Base-by-base conservation (phyloP, 768 basidiomycete genomes). In the Mycena rebaudengoi region DNA sequence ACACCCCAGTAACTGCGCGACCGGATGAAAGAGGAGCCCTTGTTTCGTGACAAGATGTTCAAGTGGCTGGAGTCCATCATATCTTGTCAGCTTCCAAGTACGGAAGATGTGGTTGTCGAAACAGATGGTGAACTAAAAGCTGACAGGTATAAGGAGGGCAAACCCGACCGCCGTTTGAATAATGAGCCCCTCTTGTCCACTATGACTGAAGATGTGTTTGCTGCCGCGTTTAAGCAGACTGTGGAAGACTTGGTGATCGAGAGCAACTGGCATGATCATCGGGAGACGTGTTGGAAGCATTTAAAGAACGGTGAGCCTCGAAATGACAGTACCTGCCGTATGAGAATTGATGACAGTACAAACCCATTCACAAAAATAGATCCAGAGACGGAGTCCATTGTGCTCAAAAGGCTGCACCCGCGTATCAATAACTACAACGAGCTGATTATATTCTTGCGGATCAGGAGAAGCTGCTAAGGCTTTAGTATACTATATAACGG, bases 401-500 rank as follows among this genome's bases (percentile, higher is more conserved):
- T n/a, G n/a, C n/a, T n/a, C n/a, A n/a, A n/a, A n/a, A n/a, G n/a
- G n/a, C n/a, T n/a, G n/a, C n/a, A n/a, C n/a, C n/a, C n/a, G n/a
- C n/a, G n/a, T n/a, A n/a, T n/a, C n/a, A n/a, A n/a, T n/a, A n/a
- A n/a, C n/a, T n/a, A n/a, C n/a, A n/a, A n/a, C n/a, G n/a, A n/a
- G n/a, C n/a, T n/a, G n/a, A n/a, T n/a, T n/a, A n/a, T n/a, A n/a
- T n/a, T n/a, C n/a, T n/a, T n/a, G n/a, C 16, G 73, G 73, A 0
- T 78, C 76, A 0, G 76, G 78, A 0, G 60, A 67, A 18, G 70
- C 72, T 5, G 76, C 76, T 0, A 78, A 75, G 40, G 76, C 76
- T 0, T 64, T 75, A 0, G 35, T 79, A 25, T 78, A 71, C 55
- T 80, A 80, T 40, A 66, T 80, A 4, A 78, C 79, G 0, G 79